A percentile compares a stretch with the other conserved stretches of the same genome.
Conservation (phyloP, 306 rosid species). For the Cucumis cinereus region DNA sequence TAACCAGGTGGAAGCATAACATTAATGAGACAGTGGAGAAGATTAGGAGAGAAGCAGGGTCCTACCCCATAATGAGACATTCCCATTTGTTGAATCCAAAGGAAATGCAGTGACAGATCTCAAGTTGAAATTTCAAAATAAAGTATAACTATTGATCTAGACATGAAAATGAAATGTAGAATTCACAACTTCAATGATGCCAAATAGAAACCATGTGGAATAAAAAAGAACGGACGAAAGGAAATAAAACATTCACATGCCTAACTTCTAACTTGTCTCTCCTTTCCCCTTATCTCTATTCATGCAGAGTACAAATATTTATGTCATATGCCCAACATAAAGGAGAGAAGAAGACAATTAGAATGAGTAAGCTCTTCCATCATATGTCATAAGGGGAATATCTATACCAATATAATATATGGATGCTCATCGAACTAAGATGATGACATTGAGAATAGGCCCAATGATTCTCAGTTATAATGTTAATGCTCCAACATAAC, state of each 20-base stretch:
- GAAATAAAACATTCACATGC: background rate
- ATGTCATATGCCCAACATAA: background rate
- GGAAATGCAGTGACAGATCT: background rate
- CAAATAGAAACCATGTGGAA: conserved; percentile 2
- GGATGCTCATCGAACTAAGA: background rate
- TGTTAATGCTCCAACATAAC: background rate
- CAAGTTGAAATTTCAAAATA: background rate
- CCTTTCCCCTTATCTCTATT: background rate
- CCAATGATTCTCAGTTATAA: background rate
- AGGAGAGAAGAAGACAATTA: background rate
- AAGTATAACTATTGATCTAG: background rate
- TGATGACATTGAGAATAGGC: background rate
- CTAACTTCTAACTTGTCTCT: background rate
- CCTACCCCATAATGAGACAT: conserved; percentile 4
- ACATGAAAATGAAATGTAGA: background rate
- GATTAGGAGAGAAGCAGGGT: background rate
- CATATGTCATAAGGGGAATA: background rate
- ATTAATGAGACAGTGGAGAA: background rate
- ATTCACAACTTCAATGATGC: background rate
- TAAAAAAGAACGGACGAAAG: background rate
- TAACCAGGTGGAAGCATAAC: background rate
- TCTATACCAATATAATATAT: too few species aligned
- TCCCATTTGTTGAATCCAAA: background rate
- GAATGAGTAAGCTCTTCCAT: background rate
- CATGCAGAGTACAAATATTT: background rate